These are phyloP conservation scores for Conticribra guillardii DNA, from an alignment of 108 stramenopile species.

Conservation along the genomic window DNA sequence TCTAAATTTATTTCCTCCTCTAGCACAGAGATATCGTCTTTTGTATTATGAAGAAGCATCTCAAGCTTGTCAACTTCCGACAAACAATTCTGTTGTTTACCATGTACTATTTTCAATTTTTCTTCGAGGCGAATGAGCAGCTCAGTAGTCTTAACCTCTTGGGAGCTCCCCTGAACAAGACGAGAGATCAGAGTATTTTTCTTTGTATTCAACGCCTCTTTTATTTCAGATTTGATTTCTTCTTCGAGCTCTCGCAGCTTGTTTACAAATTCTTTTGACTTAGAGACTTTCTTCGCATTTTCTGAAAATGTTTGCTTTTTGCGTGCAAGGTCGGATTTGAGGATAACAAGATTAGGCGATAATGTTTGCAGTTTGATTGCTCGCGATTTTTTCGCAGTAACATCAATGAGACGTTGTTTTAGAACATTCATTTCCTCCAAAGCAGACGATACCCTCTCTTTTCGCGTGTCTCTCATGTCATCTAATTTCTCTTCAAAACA, in stretches of 20 bases:
- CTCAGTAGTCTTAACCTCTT: constrained; percentile 64
- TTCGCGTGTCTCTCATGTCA: constrained; percentile 11
- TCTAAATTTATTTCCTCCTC: constrained; percentile 51
- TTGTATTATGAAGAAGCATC: constrained; percentile 38
- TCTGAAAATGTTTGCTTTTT: constrained; percentile 24
- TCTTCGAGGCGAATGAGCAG: constrained; percentile 50
- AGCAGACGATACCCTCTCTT: constrained; percentile 22
- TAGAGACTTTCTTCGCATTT: constrained; percentile 1
- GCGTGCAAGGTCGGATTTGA: constrained; percentile 5
- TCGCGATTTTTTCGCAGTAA: constrained; percentile 29
- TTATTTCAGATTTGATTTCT: constrained; percentile 48
- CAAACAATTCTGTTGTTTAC: constrained; percentile 12
- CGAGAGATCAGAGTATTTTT: constrained; percentile 54
- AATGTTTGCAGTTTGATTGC: constrained; percentile 17
- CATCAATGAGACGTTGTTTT: constrained; percentile 30
- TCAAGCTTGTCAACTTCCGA: constrained; percentile 1
- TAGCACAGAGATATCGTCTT: constrained; percentile 48
- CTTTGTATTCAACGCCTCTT: constrained; percentile 46
- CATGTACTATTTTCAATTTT: constrained; percentile 35
- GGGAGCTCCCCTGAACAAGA: constrained; percentile 58
- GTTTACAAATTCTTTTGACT: constrained; percentile 1
- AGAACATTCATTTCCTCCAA: constrained; percentile 20
- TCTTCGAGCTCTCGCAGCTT: constrained; percentile 29
- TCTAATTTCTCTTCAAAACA: constrained; percentile 19
- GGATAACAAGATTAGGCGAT: constrained; percentile 10